Percentiles rank a stretch among this genome's conserved stretches.
These are phyloP conservation scores for Hygrocybe coccinea DNA, from an alignment of 768 basidiomycete species.

Conservation along the genomic window DNA sequence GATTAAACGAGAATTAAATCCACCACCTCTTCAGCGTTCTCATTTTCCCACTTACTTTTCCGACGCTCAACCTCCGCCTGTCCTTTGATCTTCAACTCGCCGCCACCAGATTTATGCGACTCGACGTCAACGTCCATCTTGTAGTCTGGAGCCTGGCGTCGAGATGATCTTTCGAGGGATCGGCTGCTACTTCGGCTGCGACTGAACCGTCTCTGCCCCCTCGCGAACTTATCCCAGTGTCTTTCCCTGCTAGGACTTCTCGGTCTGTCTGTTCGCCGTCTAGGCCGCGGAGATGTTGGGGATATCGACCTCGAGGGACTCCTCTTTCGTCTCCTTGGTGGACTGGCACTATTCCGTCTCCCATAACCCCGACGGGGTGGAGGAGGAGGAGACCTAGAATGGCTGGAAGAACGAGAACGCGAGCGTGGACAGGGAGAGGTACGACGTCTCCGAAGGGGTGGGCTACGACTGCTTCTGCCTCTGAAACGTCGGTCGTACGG, in stretches of 20 bases:
- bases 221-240: constrained; percentile 11
- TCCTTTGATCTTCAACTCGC: constrained; percentile 73
- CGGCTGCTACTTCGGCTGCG: constrained; percentile 22
- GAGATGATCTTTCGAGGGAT: constrained; percentile 18
- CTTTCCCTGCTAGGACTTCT: constrained; percentile 30
- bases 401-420: constrained; percentile 33
- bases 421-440: constrained; percentile 30
- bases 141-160: constrained; percentile 20
- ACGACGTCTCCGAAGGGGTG: constrained; percentile 44
- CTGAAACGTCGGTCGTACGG: constrained; percentile 35
- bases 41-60: constrained; percentile 52
- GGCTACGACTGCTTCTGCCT: constrained; percentile 51
- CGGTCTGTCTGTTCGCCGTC: constrained; percentile 29
- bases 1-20: constrained; percentile 7
- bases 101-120: constrained; percentile 29
- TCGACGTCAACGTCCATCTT: constrained; percentile 37
- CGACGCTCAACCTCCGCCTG: constrained; percentile 54
- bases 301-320: constrained; percentile 33
- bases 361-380: constrained; percentile 37
- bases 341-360: constrained; percentile 45
- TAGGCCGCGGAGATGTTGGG: constrained; percentile 30
- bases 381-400: constrained; percentile 39
- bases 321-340: constrained; percentile 32
- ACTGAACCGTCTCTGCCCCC: constrained; percentile 18
- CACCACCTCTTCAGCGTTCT: constrained; percentile 27